phyloP scores from a whole-genome alignment of 805 yeast species.

The Pichia rugopelliculosa region DNA sequence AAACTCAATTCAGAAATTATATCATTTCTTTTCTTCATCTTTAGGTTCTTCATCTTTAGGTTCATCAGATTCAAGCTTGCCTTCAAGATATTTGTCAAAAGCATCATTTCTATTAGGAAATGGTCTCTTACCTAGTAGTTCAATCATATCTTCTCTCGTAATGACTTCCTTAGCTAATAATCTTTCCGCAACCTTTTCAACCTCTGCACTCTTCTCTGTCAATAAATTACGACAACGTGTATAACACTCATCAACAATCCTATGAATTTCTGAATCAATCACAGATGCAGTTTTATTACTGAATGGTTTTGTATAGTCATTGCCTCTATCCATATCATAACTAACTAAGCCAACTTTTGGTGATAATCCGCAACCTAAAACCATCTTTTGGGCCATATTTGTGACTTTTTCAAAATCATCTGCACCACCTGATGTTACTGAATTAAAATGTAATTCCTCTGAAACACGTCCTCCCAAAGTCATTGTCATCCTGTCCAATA shows the following conservation, averaged over 20 bases:
- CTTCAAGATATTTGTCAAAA: slow-evolving; percentile 76
- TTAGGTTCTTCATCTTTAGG: not conserved
- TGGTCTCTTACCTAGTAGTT: slow-evolving; percentile 70
- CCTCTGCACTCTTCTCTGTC: slow-evolving; percentile 48
- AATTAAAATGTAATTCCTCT: slow-evolving; percentile 79
- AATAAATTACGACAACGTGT: slow-evolving; percentile 50
- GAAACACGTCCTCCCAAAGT: slow-evolving; percentile 88
- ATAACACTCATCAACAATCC: slow-evolving; percentile 61
- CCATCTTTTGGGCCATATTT: slow-evolving; percentile 84
- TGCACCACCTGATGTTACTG: slow-evolving; percentile 87
- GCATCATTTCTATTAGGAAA: slow-evolving; percentile 78
- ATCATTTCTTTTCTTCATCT: too few relatives aligned
- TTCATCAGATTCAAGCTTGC: slow-evolving; percentile 12
- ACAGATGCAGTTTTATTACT: slow-evolving; percentile 63
- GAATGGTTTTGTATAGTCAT: slow-evolving; percentile 52
- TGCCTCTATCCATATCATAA: slow-evolving; percentile 43
- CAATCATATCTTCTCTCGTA: slow-evolving; percentile 73
- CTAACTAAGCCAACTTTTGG: slow-evolving; percentile 58
- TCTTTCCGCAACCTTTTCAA: slow-evolving; percentile 67
- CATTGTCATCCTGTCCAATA: slow-evolving; percentile 84
- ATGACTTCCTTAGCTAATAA: slow-evolving; percentile 67
- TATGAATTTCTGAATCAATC: slow-evolving; percentile 63
- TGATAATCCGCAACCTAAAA: slow-evolving; percentile 84
- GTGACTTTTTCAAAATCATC: slow-evolving; percentile 93
- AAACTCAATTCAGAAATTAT: too few relatives aligned